phyloP scores from a whole-genome alignment of 1,284 basidiomycete species.

The Cystobasidium slooffiae region DNA sequence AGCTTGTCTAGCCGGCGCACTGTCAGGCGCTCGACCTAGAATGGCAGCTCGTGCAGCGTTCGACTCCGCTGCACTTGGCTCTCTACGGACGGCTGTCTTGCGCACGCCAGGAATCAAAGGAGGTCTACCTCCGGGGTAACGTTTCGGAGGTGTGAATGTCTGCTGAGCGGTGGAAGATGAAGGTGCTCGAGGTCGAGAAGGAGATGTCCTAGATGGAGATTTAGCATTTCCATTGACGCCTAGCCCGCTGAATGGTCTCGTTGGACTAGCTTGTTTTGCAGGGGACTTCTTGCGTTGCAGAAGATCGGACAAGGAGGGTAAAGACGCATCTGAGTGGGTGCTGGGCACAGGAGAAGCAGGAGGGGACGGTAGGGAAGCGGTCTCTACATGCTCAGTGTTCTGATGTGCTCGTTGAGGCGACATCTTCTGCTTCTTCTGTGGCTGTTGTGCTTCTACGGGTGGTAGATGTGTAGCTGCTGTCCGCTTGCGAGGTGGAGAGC shows the following conservation, averaged over 20 bases:
- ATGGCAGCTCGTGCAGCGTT: not conserved
- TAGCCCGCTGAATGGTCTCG: no score
- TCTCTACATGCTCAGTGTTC: conserved; percentile 2
- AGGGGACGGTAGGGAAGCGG: conserved; percentile 1
- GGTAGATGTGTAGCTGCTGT: not conserved
- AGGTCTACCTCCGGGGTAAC: not conserved
- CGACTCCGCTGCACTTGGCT: conserved; percentile 1
- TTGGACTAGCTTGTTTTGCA: no score
- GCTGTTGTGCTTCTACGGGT: no score
- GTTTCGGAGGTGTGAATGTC: not conserved
- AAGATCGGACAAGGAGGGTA: not conserved
- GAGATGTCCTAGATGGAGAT: no score
- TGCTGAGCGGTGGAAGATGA: not conserved
- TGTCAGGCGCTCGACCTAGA: not conserved
- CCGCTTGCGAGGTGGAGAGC: not conserved
- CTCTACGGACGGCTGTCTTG: not conserved
- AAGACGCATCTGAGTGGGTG: conserved; percentile 4
- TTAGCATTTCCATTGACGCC: no score
- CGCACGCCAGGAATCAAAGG: not conserved
- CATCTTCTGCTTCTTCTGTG: not conserved
- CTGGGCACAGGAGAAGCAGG: conserved; percentile 17
- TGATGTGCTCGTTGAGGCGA: not conserved
- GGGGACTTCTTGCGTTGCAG: not conserved
- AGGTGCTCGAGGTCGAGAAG: not conserved
- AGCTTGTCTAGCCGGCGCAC: not conserved